These are phyloP conservation scores for Ustilago hordei DNA, from an alignment of 1,284 basidiomycete genomes.

Conservation along the genomic window DNA sequence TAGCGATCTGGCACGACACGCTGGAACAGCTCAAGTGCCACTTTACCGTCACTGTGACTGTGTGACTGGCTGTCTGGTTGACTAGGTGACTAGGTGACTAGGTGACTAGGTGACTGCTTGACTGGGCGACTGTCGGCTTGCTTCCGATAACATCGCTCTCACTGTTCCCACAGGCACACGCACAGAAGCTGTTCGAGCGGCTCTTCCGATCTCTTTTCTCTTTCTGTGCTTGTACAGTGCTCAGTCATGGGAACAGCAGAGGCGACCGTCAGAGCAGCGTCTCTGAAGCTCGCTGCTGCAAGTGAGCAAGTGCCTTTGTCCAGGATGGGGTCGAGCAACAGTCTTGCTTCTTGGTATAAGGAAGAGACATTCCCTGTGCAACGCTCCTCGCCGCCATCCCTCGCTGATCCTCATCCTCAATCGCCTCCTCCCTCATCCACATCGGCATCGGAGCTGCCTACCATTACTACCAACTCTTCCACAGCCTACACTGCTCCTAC, in stretches of 20 bases:
- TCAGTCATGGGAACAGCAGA: constrained; percentile 2
- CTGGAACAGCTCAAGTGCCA: not conserved
- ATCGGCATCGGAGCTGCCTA: constrained; percentile 1
- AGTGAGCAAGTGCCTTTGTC: not conserved
- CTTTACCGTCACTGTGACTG: not conserved
- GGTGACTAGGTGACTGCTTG: no score
- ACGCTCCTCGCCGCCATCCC: constrained; percentile 7
- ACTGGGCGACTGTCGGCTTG: not conserved
- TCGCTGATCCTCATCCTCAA: not conserved
- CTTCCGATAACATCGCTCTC: not conserved
- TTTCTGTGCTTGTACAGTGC: not conserved
- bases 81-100: not conserved
- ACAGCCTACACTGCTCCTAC: not conserved
- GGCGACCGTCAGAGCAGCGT: not conserved
- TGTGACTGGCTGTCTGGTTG: no score
- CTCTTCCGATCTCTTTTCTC: not conserved
- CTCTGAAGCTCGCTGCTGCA: not conserved
- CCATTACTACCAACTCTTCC: not conserved
- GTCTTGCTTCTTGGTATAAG: constrained; percentile 1
- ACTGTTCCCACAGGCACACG: not conserved
- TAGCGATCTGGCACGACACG: not conserved
- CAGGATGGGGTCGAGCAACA: not conserved
- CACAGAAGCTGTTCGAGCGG: not conserved
- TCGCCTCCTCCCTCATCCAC: not conserved
- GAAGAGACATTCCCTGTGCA: not conserved